Evolutionary conservation across 176 grass and related monocot genomes (phyloP), one percentile per base, ranked within the genome.

Genomic region (Ananas comosus): DNA sequence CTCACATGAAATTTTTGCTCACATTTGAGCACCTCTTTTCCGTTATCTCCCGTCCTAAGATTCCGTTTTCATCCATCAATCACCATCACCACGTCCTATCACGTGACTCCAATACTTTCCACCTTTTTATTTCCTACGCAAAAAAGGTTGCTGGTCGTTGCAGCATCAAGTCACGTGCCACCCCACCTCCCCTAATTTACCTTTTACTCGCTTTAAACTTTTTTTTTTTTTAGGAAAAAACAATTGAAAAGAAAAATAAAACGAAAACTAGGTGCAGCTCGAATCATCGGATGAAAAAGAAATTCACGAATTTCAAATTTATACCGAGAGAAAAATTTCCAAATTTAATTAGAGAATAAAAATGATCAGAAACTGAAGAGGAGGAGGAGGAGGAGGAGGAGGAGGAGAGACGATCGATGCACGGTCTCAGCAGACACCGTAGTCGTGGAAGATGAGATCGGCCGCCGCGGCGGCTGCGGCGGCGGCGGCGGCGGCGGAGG

Each of bases 361-460:
- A 21, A 24, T 13, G 7, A 51, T 13, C 4, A 59, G 13, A 33
- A 72, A 57, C 8, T 53, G 1, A 16, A 58, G 51, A 56, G 0
- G 1, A 6, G 23, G 49, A 57, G 11, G 29, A 49, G 12, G 57
- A 22, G 51, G 18, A 17, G 8, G 42, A 29, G 19, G 49, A 17
- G 12, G 16, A 0, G 13, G 5, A 10, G 12, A 25, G 18, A 24
- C 10, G 29, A 33, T 33, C 4, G 4, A 22, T 24, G 25, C 25
- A 1, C 2, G 25, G 2, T 27, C 25, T 77, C 21, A 77, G 75
- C 95, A 99, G 18, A 94, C 80, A 72, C 90, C 82, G 50, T 94
- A 91, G 75, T 94, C 95, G 18, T 80, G 86, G 82, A 88, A 92
- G 50, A 91, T 73, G 72, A 94, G 75, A 61, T 94, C 95, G 74